A percentile compares a stretch with the other conserved stretches of the same genome.
These are phyloP conservation scores for Neurospora discreta DNA, from an alignment of 495 filamentous ascomycete genomes.

Conservation along the genomic window DNA sequence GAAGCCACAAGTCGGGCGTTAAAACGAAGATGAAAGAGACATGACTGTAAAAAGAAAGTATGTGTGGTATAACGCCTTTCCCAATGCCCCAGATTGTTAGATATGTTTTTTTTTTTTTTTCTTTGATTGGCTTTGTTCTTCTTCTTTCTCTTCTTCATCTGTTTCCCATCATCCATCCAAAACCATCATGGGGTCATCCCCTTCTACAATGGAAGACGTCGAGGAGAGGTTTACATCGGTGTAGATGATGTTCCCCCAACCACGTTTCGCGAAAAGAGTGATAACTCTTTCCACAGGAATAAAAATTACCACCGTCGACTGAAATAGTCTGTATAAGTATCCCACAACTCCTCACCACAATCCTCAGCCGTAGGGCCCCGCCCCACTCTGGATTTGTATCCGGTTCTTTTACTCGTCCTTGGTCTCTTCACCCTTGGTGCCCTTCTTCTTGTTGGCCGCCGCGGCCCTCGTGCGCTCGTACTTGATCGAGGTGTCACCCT, in stretches of 20 bases:
- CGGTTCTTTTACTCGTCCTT: background rate
- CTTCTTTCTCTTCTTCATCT: background rate
- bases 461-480: constrained; percentile 29
- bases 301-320: background rate
- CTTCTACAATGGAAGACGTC: background rate
- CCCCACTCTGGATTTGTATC: background rate
- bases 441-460: constrained; percentile 25
- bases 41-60: background rate
- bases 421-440: constrained; percentile 19
- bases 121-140: background rate
- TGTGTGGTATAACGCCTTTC: background rate
- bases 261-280: background rate
- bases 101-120: background rate
- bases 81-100: background rate
- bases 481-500: constrained; percentile 39
- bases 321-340: background rate
- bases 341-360: background rate
- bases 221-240: background rate
- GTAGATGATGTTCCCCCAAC: background rate
- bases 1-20: background rate
- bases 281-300: background rate
- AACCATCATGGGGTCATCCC: background rate
- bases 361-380: background rate
- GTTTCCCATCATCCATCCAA: background rate
- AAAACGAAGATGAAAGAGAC: background rate